These are phyloP conservation scores for Melampsora abietis-canadensis DNA, from an alignment of 1,284 basidiomycete species.

Conservation along the genomic window DNA sequence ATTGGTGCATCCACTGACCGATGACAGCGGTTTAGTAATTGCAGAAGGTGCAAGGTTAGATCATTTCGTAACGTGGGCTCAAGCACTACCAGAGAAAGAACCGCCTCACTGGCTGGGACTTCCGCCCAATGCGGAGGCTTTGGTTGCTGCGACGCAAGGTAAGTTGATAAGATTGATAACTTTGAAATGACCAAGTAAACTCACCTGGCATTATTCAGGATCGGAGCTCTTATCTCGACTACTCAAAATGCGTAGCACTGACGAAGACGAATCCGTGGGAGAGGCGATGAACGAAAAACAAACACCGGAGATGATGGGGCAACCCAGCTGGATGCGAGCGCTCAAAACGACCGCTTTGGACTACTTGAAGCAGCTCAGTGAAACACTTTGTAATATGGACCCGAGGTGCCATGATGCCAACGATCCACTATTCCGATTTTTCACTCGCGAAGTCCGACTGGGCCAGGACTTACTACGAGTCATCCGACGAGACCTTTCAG, in stretches of 20 bases:
- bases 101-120: constrained; percentile 89
- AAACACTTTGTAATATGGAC: constrained; percentile 44
- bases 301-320: constrained; percentile 60
- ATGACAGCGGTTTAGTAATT: constrained; percentile 62
- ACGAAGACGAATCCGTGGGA: constrained; percentile 75
- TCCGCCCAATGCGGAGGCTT: constrained; percentile 80
- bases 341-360: constrained; percentile 73
- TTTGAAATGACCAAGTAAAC: neutral
- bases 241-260: constrained; percentile 83
- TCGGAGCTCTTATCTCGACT: constrained; percentile 76
- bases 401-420: constrained; percentile 39
- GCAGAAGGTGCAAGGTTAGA: constrained; percentile 88
- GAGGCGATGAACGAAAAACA: constrained; percentile 59
- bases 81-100: constrained; percentile 71
- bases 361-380: constrained; percentile 64
- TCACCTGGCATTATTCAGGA: constrained; percentile 58
- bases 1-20: constrained; percentile 64
- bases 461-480: constrained; percentile 71
- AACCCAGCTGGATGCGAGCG: constrained; percentile 88
- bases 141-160: constrained; percentile 88
- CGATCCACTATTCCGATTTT: constrained; percentile 81
- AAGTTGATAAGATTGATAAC: constrained; percentile 46
- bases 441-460: constrained; percentile 78
- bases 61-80: constrained; percentile 83
- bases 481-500: constrained; percentile 72